Evolutionary conservation across 2,329 filamentous ascomycete species (phyloP).

Genomic region (Aspergillus udagawae): DNA sequence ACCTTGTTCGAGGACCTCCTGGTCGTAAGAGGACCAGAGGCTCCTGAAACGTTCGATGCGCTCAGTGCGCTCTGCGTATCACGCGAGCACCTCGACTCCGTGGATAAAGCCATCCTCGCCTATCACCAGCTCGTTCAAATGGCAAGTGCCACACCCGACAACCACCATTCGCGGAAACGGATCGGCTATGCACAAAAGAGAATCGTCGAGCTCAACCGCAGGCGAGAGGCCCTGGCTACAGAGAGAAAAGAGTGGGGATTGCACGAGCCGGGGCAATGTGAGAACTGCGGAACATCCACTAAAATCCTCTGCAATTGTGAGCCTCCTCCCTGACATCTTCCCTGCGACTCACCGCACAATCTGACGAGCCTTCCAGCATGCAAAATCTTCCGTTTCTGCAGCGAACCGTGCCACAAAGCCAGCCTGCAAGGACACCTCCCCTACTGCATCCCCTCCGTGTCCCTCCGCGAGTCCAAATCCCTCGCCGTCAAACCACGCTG

Average conservation of each 20-base stretch:
- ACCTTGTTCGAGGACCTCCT: slow-evolving; percentile 24
- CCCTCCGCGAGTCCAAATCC: slow-evolving; percentile 28
- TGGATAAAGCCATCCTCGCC: slow-evolving; percentile 27
- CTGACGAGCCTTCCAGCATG: slow-evolving; percentile 18
- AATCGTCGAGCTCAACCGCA: slow-evolving; percentile 23
- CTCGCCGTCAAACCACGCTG: slow-evolving; percentile 25
- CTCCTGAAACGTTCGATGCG: slow-evolving; percentile 26
- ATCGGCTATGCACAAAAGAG: slow-evolving; percentile 25
- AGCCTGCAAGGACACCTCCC: slow-evolving; percentile 11
- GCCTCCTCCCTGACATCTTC: not conserved
- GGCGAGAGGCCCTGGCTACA: slow-evolving; percentile 21
- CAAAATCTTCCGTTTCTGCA: slow-evolving; percentile 28
- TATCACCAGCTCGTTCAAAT: slow-evolving; percentile 27
- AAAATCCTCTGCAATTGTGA: slow-evolving; percentile 24
- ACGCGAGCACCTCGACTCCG: slow-evolving; percentile 23
- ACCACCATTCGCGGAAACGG: slow-evolving; percentile 22
- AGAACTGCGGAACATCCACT: slow-evolving; percentile 18
- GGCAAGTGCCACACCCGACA: slow-evolving; percentile 19
- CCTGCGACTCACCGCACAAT: not conserved
- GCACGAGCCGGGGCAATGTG: slow-evolving; percentile 19
- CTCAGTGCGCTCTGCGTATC: slow-evolving; percentile 28
- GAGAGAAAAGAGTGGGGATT: slow-evolving; percentile 26
- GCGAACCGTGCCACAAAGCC: slow-evolving; percentile 21
- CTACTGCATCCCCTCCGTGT: slow-evolving; percentile 27
- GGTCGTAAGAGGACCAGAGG: slow-evolving; percentile 21